phyloP scores from a whole-genome alignment of 495 filamentous ascomycete genomes.

The Evansstolkia leycettana region DNA sequence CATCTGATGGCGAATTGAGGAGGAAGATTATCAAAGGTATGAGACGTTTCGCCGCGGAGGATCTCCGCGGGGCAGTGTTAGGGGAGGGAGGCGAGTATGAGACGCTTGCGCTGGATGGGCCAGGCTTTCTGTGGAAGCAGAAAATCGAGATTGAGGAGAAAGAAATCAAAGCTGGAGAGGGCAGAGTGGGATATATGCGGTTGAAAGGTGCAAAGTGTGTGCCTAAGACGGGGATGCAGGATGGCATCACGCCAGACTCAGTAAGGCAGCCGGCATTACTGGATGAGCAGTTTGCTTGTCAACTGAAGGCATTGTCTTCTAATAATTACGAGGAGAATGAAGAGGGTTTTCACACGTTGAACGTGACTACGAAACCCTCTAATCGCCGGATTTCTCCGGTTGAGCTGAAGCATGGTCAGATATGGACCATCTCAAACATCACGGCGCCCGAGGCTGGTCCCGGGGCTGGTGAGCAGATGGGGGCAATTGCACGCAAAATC shows the following conservation, averaged over 20 bases:
- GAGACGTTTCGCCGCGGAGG: constrained; percentile 48
- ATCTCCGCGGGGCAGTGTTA: constrained; percentile 52
- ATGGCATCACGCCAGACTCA: constrained; percentile 14
- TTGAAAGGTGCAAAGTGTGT: constrained; percentile 46
- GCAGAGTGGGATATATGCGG: constrained; percentile 55
- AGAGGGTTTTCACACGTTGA: background rate
- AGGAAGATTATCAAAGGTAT: constrained; percentile 47
- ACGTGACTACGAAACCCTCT: background rate
- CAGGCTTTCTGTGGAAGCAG: constrained; percentile 53
- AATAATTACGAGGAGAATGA: background rate
- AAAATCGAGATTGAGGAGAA: constrained; percentile 52
- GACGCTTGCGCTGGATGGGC: constrained; percentile 78
- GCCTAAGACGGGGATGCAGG: constrained; percentile 30
- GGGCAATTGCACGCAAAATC: constrained; percentile 26
- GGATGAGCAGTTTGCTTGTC: constrained; percentile 27
- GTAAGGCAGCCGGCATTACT: constrained; percentile 31
- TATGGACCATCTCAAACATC: constrained; percentile 34
- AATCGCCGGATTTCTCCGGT: constrained; percentile 1
- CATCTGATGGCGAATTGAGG: constrained; percentile 33
- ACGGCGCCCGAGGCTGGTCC: constrained; percentile 26
- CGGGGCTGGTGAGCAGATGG: constrained; percentile 31
- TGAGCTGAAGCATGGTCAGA: constrained; percentile 11
- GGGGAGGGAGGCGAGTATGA: constrained; percentile 97
- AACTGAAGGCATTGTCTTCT: constrained; percentile 15
- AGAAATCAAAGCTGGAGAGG: constrained; percentile 47